phyloP scores from a whole-genome alignment of 2,329 filamentous ascomycete genomes.

The Paecilomyces formosus region DNA sequence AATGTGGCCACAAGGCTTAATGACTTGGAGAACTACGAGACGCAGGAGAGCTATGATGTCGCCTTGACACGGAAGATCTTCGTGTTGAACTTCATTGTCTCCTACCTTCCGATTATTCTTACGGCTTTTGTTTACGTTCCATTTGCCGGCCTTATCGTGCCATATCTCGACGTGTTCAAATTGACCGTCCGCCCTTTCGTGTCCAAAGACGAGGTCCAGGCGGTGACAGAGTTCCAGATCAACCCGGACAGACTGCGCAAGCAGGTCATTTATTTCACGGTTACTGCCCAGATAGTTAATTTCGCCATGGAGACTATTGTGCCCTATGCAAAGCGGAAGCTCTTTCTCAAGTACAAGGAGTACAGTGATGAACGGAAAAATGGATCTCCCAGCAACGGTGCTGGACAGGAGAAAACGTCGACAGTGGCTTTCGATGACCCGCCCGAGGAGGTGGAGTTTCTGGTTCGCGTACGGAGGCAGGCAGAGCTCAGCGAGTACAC shows the following conservation, averaged over 20 bases:
- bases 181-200: slow-evolving; percentile 69
- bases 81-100: slow-evolving; percentile 96
- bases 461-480: slow-evolving; percentile 76
- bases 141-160: slow-evolving; percentile 77
- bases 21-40: slow-evolving; percentile 87
- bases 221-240: slow-evolving; percentile 62
- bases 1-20: slow-evolving; percentile 71
- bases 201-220: slow-evolving; percentile 64
- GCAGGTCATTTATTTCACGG: slow-evolving; percentile 95
- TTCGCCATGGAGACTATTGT: slow-evolving; percentile 79
- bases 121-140: slow-evolving; percentile 94
- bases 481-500: slow-evolving; percentile 82
- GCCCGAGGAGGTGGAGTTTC: slow-evolving; percentile 72
- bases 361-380: slow-evolving; percentile 22
- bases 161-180: slow-evolving; percentile 81
- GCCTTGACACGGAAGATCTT: slow-evolving; percentile 91
- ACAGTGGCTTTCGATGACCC: slow-evolving; percentile 54
- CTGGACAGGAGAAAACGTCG: slow-evolving; percentile 21
- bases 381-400: slow-evolving; percentile 6
- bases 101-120: slow-evolving; percentile 81
- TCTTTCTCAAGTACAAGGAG: slow-evolving; percentile 61
- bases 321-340: slow-evolving; percentile 74
- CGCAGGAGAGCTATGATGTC: slow-evolving; percentile 70
- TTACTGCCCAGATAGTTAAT: slow-evolving; percentile 89
- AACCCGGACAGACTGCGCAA: slow-evolving; percentile 77